Evolutionary conservation across 2,329 filamentous ascomycete genomes (phyloP), one percentile per base, ranked within the genome.

Genomic region (Colletotrichum lindemuthianum): DNA sequence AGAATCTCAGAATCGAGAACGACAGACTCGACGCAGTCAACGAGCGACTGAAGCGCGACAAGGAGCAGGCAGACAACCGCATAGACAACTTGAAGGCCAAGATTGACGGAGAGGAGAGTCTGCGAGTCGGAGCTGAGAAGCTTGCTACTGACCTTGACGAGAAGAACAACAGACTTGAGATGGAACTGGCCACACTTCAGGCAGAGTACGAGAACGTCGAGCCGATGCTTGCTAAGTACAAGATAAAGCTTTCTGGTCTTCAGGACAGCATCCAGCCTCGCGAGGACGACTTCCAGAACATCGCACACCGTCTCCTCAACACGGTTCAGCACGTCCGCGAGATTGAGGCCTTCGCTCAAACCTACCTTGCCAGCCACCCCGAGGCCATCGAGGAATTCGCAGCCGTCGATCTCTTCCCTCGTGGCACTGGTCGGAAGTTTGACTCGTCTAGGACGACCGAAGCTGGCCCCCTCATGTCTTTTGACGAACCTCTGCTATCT

Each of bases 1-100:
- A 65, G 40, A 61, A 51, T 16, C 36, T 65, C 10, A 61, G 52
- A 33, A 40, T 58, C 8, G 41, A 44, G 24, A 57, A 65, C 8
- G 58, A 53, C 5, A 24, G n/a, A 11, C 58, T 65, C 8, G 36
- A 63, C 32, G 48, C 15, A 8, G 32, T 52, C 34, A 65, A 65
- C 16, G 52, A 63, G 16, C 32, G 10, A 11, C 15, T 63, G 34
- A 52, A 39, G 15, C 47, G 52, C 32, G 34, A 32, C 12, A 10
- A 12, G 8, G 32, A 43, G 2, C n/a, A 39, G 13, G 9, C 16
- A 15, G 13, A 56, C 12, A 36, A 15, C 10, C 34, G 12, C 7
- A 43, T 59, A 6, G 41, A 41, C n/a, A 56, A 36, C 5, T 36
- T 65, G 6, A 44, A 6, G 10, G 13, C 16, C 3, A 13, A 56